These are phyloP conservation scores for Vitellaria paradoxa DNA, from an alignment of 179 eudicot genomes.

Conservation along the genomic window DNA sequence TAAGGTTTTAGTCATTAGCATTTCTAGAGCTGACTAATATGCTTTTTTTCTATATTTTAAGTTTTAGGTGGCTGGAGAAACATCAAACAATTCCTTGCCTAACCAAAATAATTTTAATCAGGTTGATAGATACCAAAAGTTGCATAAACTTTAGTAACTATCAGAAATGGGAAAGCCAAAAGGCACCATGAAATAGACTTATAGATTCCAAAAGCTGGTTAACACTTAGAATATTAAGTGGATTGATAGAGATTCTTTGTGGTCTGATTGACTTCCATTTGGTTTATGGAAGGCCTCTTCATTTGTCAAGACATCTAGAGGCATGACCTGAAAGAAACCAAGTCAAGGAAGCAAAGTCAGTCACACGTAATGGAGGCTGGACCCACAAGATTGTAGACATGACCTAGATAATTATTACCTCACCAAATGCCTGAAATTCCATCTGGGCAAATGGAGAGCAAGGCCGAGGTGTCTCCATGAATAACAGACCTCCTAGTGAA, in stretches of 20 bases:
- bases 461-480: conserved; percentile 82
- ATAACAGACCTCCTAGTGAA: conserved; percentile 56
- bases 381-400: neutral
- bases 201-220: conserved; percentile 94
- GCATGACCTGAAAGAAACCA: conserved; percentile 38
- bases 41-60: neutral
- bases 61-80: neutral
- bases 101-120: neutral
- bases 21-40: conserved; percentile 2
- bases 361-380: neutral
- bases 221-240: conserved; percentile 73
- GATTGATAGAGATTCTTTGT: conserved; percentile 56
- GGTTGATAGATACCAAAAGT: neutral
- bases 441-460: conserved; percentile 60
- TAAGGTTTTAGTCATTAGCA: neutral
- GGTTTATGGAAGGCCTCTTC: conserved; percentile 61
- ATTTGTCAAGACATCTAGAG: conserved; percentile 40
- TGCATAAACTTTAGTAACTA: neutral
- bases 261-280: conserved; percentile 71
- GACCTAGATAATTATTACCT: conserved; percentile 32
- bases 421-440: conserved; percentile 52
- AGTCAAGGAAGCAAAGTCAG: neutral
- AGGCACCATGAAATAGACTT: conserved; percentile 22
- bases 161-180: neutral
- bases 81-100: neutral